Conservation (phyloP, 441 rosid genomes). For the Sinapis alba region DNA sequence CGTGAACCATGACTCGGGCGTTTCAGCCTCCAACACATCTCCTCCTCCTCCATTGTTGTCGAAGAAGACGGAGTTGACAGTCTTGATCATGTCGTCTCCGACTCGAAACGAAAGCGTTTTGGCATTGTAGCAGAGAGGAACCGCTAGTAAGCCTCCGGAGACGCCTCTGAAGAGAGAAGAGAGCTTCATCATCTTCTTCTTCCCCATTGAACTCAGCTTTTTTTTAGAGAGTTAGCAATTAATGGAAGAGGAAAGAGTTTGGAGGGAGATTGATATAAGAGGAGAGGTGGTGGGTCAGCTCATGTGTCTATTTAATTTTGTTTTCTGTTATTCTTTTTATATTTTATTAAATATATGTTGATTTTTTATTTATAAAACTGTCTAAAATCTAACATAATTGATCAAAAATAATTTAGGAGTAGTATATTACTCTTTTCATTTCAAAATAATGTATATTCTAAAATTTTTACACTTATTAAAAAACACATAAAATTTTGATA, state of each 20-base stretch:
- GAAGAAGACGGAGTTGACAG: conserved; percentile 41
- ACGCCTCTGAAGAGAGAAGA: conserved; percentile 31
- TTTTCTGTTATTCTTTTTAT: background rate
- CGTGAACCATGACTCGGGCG: conserved; percentile 66
- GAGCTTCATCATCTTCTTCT: conserved; percentile 35
- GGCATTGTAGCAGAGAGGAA: conserved; percentile 41
- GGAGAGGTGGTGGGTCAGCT: conserved; percentile 26
- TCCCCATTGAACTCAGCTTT: conserved; percentile 27
- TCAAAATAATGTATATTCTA: too few relatives aligned
- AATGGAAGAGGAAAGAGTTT: conserved; percentile 30
- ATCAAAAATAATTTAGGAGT: background rate
- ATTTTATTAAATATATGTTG: background rate
- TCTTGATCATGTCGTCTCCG: conserved; percentile 38
- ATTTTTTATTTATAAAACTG: background rate
- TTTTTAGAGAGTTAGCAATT: background rate
- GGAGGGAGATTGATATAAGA: conserved; percentile 40
- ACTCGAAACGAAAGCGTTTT: conserved; percentile 36
- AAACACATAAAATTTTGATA: too few relatives aligned
- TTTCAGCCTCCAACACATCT: conserved; percentile 31
- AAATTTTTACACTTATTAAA: too few relatives aligned
- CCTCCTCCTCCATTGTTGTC: conserved; percentile 8
- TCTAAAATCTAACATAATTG: background rate
- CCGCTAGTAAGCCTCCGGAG: conserved; percentile 12
- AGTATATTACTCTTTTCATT: too few relatives aligned
- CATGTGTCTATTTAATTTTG: conserved; percentile 32